phyloP scores from a whole-genome alignment of 2,329 filamentous ascomycete species.

The Epichloe glyceriae region DNA sequence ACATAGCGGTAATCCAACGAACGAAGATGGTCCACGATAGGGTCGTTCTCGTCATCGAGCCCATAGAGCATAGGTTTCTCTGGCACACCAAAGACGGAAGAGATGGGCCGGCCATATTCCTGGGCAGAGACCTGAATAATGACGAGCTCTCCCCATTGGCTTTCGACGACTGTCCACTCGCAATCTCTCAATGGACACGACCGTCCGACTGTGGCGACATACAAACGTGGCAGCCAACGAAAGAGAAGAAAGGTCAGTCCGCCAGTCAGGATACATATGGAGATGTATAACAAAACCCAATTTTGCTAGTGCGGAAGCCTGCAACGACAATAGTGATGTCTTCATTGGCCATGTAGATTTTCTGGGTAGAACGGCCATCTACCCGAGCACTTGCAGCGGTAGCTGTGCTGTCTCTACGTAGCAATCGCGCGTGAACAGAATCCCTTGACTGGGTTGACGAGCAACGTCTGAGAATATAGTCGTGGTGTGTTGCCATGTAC shows the following conservation, averaged over 20 bases:
- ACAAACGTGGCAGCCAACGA: slow-evolving; percentile 82
- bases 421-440: slow-evolving; percentile 50
- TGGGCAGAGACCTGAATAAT: slow-evolving; percentile 54
- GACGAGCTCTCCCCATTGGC: slow-evolving; percentile 89
- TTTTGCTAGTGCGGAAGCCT: slow-evolving; percentile 67
- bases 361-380: slow-evolving; percentile 63
- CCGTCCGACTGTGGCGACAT: slow-evolving; percentile 61
- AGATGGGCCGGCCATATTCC: slow-evolving; percentile 41
- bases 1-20: slow-evolving; percentile 89
- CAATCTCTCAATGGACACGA: slow-evolving; percentile 58
- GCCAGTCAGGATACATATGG: slow-evolving; percentile 57
- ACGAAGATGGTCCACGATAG: slow-evolving; percentile 60
- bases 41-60: slow-evolving; percentile 53
- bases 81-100: slow-evolving; percentile 52
- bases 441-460: slow-evolving; percentile 47
- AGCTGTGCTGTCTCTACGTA: slow-evolving; percentile 55
- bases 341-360: slow-evolving; percentile 85
- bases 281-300: slow-evolving; percentile 58
- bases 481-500: slow-evolving; percentile 26
- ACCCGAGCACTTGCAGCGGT: slow-evolving; percentile 54
- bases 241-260: slow-evolving; percentile 76
- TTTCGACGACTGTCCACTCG: slow-evolving; percentile 90
- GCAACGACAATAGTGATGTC: slow-evolving; percentile 89
- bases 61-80: slow-evolving; percentile 45
- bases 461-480: slow-evolving; percentile 43